phyloP scores from a whole-genome alignment of 2,329 filamentous ascomycete genomes.

The Stachybotrys chlorohalonatus region DNA sequence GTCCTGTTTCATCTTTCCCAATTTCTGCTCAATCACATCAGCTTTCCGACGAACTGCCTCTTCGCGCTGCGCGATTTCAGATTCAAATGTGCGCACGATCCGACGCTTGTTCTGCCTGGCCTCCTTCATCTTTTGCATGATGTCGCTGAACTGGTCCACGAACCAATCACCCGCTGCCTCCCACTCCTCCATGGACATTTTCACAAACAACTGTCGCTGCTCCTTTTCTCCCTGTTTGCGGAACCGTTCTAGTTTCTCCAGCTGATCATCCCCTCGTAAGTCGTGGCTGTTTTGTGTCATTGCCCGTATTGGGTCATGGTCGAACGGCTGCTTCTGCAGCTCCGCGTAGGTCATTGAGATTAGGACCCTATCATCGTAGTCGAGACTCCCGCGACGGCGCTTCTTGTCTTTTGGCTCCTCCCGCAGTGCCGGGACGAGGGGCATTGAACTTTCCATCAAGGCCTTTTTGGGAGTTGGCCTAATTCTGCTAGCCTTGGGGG shows the following conservation, averaged over 20 bases:
- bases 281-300: slow-evolving; percentile 24
- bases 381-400: slow-evolving; percentile 34
- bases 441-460: slow-evolving; percentile 13
- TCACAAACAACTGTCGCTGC: slow-evolving; percentile 41
- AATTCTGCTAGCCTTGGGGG: slow-evolving; percentile 10
- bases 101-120: slow-evolving; percentile 40
- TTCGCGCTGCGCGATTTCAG: slow-evolving; percentile 45
- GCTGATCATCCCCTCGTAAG: slow-evolving; percentile 30
- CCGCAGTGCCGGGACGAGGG: slow-evolving; percentile 7
- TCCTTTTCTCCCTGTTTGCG: slow-evolving; percentile 34
- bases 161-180: slow-evolving; percentile 54
- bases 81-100: slow-evolving; percentile 42
- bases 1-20: slow-evolving; percentile 46
- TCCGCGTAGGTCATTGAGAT: slow-evolving; percentile 43
- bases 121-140: slow-evolving; percentile 39
- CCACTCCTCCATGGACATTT: slow-evolving; percentile 48
- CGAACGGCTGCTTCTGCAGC: slow-evolving; percentile 43
- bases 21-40: slow-evolving; percentile 44
- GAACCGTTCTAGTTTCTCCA: slow-evolving; percentile 41
- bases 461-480: slow-evolving; percentile 5
- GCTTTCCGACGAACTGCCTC: slow-evolving; percentile 43
- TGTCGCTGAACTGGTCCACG: slow-evolving; percentile 39
- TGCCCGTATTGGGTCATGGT: slow-evolving; percentile 45
- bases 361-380: slow-evolving; percentile 50
- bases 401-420: slow-evolving; percentile 20